phyloP scores from a whole-genome alignment of 2,329 filamentous ascomycete genomes.

The Neopestalotiopsis sp. region DNA sequence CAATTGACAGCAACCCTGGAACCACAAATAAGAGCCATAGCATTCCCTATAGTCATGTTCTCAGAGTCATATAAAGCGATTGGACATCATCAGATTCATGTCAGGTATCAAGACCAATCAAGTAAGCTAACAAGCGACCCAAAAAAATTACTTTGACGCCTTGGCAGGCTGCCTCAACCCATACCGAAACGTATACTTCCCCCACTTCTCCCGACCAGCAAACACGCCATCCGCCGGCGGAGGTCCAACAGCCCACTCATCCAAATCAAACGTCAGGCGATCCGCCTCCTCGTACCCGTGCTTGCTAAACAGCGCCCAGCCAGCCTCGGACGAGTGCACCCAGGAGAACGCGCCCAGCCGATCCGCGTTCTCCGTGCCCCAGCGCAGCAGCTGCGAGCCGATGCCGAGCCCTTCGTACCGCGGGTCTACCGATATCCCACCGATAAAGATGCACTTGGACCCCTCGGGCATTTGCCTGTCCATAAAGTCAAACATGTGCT shows the following conservation, averaged over 20 bases:
- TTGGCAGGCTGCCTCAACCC: slow-evolving; percentile 13
- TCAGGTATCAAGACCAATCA: no score
- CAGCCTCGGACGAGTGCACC: slow-evolving; percentile 41
- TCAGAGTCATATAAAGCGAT: no score
- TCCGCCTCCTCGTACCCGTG: slow-evolving; percentile 28
- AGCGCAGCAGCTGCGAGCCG: slow-evolving; percentile 37
- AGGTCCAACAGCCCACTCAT: slow-evolving; percentile 16
- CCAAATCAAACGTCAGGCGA: slow-evolving; percentile 17
- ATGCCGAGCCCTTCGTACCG: slow-evolving; percentile 38
- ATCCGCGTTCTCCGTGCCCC: slow-evolving; percentile 37
- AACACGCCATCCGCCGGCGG: not conserved
- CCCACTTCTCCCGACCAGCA: slow-evolving; percentile 6
- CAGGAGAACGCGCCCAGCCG: slow-evolving; percentile 34
- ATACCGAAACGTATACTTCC: slow-evolving; percentile 12
- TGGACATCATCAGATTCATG: no score
- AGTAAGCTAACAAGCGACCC: no score
- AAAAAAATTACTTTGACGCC: not conserved
- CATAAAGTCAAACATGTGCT: slow-evolving; percentile 35
- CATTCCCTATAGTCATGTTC: no score
- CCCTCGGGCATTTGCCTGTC: slow-evolving; percentile 30
- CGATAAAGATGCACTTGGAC: slow-evolving; percentile 40
- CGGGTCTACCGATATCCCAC: slow-evolving; percentile 37
- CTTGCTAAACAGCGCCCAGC: slow-evolving; percentile 34
- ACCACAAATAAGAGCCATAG: no score
- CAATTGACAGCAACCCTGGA: no score